Evolutionary conservation across 129 eudicot genomes (phyloP), one percentile per base, ranked within the genome.

Genomic region (Erigeron canadensis): DNA sequence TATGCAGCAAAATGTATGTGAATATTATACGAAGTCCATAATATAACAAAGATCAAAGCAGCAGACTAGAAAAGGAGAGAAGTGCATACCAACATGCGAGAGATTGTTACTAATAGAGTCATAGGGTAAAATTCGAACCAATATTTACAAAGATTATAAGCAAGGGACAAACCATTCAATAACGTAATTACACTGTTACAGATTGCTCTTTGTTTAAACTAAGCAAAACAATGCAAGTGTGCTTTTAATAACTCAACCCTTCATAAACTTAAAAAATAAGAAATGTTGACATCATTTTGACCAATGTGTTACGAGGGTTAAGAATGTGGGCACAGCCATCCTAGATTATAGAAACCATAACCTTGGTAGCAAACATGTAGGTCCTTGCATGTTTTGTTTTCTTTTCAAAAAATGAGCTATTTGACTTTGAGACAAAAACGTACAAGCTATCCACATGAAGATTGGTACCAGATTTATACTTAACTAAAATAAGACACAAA

Each of bases 341-440:
- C 76, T 72, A 23, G 37, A 16, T 45, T 72, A 44, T 53, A 59
- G 34, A 72, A 45, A 59, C 64, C 68, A 23, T 46, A 23, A 17
- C 13, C 28, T 46, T 61, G 15, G 47, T 46, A 44, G 43, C n/a
- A 72, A 72, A 45, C 60, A 17, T 11, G 46, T 16, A 63, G 41
- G 10, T 40, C 65, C 65, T 72, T 28, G 8, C 50, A 42, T 22
- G 21, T 11, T 10, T 55, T 58, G 23, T 70, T 55, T 17, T 69
- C 19, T 55, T 21, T 55, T 18, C 42, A 41, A 8, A 70, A 59
- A 23, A 46, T 15, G 34, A 71, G 57, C 7, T 15, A 22, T 12
- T 28, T 41, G 42, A 56, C 8, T 55, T 48, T 21, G 11, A 70
- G 40, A 70, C 65, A 56, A 7, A 39, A 13, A 46, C 2, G 19